Conservation (phyloP, 1,284 basidiomycete species). For the Cronartium ribicola region DNA sequence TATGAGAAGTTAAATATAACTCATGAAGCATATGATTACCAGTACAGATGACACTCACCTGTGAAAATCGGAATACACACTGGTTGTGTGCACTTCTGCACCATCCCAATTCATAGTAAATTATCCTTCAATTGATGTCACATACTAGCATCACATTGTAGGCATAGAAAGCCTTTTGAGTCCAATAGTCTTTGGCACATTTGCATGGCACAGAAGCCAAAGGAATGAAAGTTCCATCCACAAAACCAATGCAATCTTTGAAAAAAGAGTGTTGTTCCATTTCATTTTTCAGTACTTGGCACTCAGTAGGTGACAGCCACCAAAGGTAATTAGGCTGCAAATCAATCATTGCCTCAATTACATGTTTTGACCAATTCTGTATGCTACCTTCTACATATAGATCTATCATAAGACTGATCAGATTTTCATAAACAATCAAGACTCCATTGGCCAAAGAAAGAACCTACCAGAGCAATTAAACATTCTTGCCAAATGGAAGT, state of each 20-base stretch:
- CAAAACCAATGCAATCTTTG: not conserved
- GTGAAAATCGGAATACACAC: not conserved
- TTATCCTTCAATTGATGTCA: not conserved
- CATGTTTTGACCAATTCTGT: not conserved
- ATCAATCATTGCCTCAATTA: not conserved
- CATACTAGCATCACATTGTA: not conserved
- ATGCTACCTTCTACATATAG: not conserved
- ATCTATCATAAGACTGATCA: no score
- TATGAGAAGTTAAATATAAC: not conserved
- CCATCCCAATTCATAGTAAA: constrained; percentile 3
- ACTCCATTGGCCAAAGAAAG: no score
- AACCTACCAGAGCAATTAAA: not conserved
- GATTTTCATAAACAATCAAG: no score
- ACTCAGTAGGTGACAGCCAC: no score
- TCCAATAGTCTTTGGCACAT: not conserved
- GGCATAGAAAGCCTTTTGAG: not conserved
- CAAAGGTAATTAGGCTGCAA: not conserved
- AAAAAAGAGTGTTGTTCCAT: not conserved
- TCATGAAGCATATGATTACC: not conserved
- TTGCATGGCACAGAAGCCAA: not conserved
- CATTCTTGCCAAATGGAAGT: constrained; percentile 4
- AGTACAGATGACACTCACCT: not conserved
- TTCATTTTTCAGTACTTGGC: not conserved
- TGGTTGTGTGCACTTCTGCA: not conserved
- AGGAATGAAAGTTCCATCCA: not conserved